These are phyloP conservation scores for Selaginella moellendorffii DNA, from an alignment of 75 land plant species.

Conservation along the genomic window DNA sequence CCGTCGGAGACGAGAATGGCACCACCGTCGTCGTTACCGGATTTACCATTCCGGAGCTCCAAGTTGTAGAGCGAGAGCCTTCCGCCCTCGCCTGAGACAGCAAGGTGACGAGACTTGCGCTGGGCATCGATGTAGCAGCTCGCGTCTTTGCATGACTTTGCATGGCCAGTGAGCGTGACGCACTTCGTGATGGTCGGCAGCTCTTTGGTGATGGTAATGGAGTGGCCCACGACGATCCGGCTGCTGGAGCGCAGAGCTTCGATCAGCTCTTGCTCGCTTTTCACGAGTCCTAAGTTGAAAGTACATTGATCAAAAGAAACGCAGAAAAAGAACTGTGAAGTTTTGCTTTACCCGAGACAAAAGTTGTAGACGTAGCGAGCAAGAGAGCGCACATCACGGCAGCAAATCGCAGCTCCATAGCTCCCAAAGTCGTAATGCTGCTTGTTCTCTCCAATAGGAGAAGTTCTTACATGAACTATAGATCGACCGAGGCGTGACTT, in stretches of 20 bases:
- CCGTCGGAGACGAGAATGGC: background rate
- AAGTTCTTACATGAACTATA: too few species aligned
- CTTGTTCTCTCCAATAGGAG: too few species aligned
- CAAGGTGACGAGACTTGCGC: background rate
- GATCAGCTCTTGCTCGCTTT: background rate
- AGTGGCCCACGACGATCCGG: background rate
- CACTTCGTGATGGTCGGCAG: slow-evolving; percentile 1
- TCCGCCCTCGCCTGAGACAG: background rate
- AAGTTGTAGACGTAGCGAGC: too few species aligned
- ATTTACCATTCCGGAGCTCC: slow-evolving; percentile 7
- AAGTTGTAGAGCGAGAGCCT: slow-evolving; percentile 4
- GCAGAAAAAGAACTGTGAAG: too few species aligned
- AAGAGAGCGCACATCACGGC: too few species aligned
- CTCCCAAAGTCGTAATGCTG: too few species aligned
- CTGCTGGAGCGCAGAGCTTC: background rate
- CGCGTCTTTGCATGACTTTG: background rate
- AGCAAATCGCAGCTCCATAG: too few species aligned
- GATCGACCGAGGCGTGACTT: too few species aligned
- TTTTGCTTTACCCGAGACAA: too few species aligned
- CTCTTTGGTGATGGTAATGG: slow-evolving; percentile 3
- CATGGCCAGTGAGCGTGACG: background rate
- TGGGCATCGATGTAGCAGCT: slow-evolving; percentile 7
- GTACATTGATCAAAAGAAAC: too few species aligned
- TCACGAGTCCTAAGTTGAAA: slow-evolving; percentile 2
- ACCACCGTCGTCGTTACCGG: slow-evolving; percentile 4